These are phyloP conservation scores for Salix arbutifolia DNA, from an alignment of 345 rosid genomes.

Conservation along the genomic window DNA sequence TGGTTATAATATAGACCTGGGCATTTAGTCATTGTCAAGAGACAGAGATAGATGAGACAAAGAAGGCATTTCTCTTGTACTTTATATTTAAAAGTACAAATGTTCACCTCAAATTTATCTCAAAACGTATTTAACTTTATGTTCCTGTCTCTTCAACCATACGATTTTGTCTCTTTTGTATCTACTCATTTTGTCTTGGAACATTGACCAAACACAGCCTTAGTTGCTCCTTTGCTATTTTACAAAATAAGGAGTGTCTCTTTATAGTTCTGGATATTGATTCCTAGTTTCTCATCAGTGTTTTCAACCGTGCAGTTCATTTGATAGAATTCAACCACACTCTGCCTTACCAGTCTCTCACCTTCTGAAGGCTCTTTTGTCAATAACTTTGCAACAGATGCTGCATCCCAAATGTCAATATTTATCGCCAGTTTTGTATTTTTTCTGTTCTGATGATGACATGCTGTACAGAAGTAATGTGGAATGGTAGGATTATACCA, in stretches of 20 bases:
- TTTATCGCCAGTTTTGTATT: not conserved
- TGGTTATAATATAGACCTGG: not conserved
- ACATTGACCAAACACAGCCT: too few relatives aligned
- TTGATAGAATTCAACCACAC: not conserved
- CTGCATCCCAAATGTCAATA: not conserved
- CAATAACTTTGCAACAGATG: not conserved
- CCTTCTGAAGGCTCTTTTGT: constrained; percentile 5
- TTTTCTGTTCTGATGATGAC: not conserved
- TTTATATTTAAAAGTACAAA: too few relatives aligned
- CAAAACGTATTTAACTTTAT: too few relatives aligned
- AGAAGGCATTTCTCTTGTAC: too few relatives aligned
- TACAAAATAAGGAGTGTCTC: not conserved
- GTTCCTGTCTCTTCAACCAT: too few relatives aligned
- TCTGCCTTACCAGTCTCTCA: constrained; percentile 1
- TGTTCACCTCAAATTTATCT: too few relatives aligned
- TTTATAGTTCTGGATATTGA: not conserved
- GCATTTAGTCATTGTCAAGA: too few relatives aligned
- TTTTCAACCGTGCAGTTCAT: constrained; percentile 1
- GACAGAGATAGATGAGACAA: too few relatives aligned
- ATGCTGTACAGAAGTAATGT: not conserved
- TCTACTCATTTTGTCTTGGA: too few relatives aligned
- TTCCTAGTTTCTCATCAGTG: not conserved
- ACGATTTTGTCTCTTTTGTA: too few relatives aligned
- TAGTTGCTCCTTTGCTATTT: not conserved
- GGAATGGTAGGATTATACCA: not conserved